Percentiles rank a stretch among this genome's conserved stretches.
Conservation (phyloP, 495 filamentous ascomycete species). For the Lasiosphaeria hispida region DNA sequence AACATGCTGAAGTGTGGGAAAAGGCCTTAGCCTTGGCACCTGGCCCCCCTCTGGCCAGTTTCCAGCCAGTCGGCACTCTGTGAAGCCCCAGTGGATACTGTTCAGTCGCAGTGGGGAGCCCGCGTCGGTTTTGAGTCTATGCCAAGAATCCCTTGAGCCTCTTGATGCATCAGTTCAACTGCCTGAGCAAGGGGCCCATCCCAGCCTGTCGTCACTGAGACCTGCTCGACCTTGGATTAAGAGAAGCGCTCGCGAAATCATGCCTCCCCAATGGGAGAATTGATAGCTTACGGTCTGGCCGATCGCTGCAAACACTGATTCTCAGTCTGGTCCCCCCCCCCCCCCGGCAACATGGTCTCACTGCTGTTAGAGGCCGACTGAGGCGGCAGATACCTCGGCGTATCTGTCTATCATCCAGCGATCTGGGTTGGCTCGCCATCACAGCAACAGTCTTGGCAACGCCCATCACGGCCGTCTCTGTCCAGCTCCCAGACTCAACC, state of each 20-base stretch:
- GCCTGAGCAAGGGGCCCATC: not conserved
- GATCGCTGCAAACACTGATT: not conserved
- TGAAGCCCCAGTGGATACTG: too few relatives aligned
- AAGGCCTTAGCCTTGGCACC: too few relatives aligned
- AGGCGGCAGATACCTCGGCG: not conserved
- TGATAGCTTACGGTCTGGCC: not conserved
- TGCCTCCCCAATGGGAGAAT: conserved; percentile 8
- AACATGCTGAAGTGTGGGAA: too few relatives aligned
- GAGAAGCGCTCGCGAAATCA: conserved; percentile 6
- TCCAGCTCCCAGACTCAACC: not conserved
- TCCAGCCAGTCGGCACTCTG: too few relatives aligned
- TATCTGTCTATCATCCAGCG: conserved; percentile 3
- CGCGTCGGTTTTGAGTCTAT: conserved; percentile 1
- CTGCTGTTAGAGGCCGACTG: not conserved
- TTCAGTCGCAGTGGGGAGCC: too few relatives aligned
- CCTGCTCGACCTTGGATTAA: not conserved
- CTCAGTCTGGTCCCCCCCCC: not conserved
- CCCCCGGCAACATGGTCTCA: not conserved
- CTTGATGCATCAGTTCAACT: not conserved
- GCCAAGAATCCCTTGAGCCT: conserved; percentile 3
- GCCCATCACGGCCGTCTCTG: too few relatives aligned
- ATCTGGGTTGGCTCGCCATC: conserved; percentile 10
- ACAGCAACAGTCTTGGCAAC: conserved; percentile 9
- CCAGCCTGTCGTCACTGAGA: not conserved
- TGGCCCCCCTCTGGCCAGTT: too few relatives aligned